These are phyloP conservation scores for Fusarium sp. DNA, from an alignment of 2,329 filamentous ascomycete genomes.

Conservation along the genomic window DNA sequence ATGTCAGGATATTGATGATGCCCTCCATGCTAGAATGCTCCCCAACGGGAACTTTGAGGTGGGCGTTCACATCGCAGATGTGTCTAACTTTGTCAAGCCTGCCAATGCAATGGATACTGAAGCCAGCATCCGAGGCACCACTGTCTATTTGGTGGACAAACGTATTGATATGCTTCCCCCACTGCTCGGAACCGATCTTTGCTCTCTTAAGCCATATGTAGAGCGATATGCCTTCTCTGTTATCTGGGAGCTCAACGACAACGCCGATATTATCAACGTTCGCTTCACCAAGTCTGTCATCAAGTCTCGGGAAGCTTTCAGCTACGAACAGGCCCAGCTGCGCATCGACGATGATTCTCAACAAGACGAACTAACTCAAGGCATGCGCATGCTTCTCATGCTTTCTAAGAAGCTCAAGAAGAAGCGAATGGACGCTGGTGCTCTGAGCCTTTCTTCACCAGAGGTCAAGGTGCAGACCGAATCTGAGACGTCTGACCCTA, in stretches of 20 bases:
- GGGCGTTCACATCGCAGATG: slow-evolving; percentile 97
- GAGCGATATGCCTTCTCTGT: slow-evolving; percentile 89
- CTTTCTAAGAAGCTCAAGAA: slow-evolving; percentile 93
- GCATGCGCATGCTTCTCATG: slow-evolving; percentile 86
- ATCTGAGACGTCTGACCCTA: slow-evolving; percentile 93
- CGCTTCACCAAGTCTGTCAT: slow-evolving; percentile 98
- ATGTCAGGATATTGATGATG: slow-evolving; percentile 98
- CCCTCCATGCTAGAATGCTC: slow-evolving; percentile 83
- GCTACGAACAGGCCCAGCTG: slow-evolving; percentile 94
- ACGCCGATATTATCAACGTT: slow-evolving; percentile 85
- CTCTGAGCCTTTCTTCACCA: slow-evolving; percentile 94
- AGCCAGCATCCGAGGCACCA: slow-evolving; percentile 92
- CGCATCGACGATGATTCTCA: slow-evolving; percentile 90
- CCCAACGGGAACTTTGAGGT: slow-evolving; percentile 96
- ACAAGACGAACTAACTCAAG: slow-evolving; percentile 86
- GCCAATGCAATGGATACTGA: slow-evolving; percentile 97
- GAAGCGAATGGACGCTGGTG: slow-evolving; percentile 95
- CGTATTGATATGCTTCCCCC: slow-evolving; percentile 99
- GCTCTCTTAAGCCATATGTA: slow-evolving; percentile 97
- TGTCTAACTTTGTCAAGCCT: slow-evolving; percentile 98
- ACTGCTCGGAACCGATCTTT: slow-evolving; percentile 93
- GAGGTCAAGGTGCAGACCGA: slow-evolving; percentile 97
- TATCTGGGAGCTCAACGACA: slow-evolving; percentile 85
- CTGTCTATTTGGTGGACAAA: slow-evolving; percentile 97
- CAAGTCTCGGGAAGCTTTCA: slow-evolving; percentile 94